A percentile compares a stretch with the other conserved stretches of the same genome.
phyloP scores from a whole-genome alignment of 108 stramenopile genomes.

The Cyclotella cryptica region DNA sequence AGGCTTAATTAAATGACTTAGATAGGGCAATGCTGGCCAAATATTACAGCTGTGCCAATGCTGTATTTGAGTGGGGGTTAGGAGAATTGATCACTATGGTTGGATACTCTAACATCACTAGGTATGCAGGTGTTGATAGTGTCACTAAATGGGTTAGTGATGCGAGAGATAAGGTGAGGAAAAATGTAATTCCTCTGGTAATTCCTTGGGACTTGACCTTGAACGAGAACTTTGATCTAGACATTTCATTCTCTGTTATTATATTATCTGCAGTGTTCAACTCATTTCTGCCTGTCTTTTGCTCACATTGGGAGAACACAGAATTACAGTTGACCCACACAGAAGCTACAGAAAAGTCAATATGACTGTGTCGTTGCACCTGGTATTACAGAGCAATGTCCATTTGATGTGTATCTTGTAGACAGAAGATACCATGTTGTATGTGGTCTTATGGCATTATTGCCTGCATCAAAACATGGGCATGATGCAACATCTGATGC shows the following conservation, averaged over 20 bases:
- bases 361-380: constrained; percentile 20
- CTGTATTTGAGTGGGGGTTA: constrained; percentile 29
- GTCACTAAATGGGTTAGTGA: constrained; percentile 17
- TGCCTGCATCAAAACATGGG: constrained; percentile 11
- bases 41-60: constrained; percentile 4
- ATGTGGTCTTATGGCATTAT: constrained; percentile 13
- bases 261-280: constrained; percentile 17
- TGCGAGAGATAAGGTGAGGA: constrained; percentile 16
- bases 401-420: constrained; percentile 32
- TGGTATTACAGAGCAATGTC: constrained; percentile 8
- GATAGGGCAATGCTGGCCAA: constrained; percentile 20
- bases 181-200: neutral
- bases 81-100: constrained; percentile 21
- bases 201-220: no score
- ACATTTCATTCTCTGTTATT: neutral
- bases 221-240: neutral
- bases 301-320: constrained; percentile 25
- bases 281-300: constrained; percentile 23
- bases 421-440: constrained; percentile 25
- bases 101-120: constrained; percentile 4
- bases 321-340: neutral
- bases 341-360: neutral
- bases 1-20: constrained; percentile 4
- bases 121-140: constrained; percentile 27
- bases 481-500: constrained; percentile 5